Conservation (phyloP, 371 early-diverging fungal genomes). For the Haplosporangium sp. region DNA sequence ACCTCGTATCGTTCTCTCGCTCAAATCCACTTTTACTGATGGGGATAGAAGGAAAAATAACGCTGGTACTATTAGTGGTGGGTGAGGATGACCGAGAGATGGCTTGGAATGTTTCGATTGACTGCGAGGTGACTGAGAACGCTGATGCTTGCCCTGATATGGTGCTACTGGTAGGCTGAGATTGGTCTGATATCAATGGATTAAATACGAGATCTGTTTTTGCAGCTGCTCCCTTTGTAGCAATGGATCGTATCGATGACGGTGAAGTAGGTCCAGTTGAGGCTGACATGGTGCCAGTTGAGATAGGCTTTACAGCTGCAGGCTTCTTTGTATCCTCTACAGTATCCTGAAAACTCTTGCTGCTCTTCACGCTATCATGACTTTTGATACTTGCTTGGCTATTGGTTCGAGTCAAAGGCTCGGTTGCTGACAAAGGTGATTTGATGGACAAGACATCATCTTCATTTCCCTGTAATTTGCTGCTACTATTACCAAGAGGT, state of each 20-base stretch:
- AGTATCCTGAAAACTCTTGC: slow-evolving; percentile 27
- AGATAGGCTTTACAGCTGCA: neutral
- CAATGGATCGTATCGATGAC: neutral
- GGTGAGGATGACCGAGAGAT: slow-evolving; percentile 50
- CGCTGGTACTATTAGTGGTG: neutral
- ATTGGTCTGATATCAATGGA: slow-evolving; percentile 12
- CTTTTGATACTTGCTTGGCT: slow-evolving; percentile 48
- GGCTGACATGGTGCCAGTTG: neutral
- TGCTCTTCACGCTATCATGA: slow-evolving; percentile 38
- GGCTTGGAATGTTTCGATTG: slow-evolving; percentile 51
- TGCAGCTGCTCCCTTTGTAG: slow-evolving; percentile 10
- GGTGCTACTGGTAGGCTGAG: neutral
- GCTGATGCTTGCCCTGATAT: neutral
- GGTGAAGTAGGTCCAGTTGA: neutral
- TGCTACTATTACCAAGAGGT: slow-evolving; percentile 4
- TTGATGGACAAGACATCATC: slow-evolving; percentile 15
- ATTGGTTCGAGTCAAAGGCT: slow-evolving; percentile 44
- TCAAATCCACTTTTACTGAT: slow-evolving; percentile 32
- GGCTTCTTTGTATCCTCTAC: slow-evolving; percentile 4
- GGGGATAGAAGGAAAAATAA: slow-evolving; percentile 7
- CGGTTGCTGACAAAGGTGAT: slow-evolving; percentile 26
- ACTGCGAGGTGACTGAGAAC: slow-evolving; percentile 27
- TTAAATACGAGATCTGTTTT: slow-evolving; percentile 28
- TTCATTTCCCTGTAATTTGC: slow-evolving; percentile 4
- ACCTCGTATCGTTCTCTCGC: slow-evolving; percentile 9